phyloP scores from a whole-genome alignment of 1,139 yeast genomes.

The Yamadazyma diddensiae region DNA sequence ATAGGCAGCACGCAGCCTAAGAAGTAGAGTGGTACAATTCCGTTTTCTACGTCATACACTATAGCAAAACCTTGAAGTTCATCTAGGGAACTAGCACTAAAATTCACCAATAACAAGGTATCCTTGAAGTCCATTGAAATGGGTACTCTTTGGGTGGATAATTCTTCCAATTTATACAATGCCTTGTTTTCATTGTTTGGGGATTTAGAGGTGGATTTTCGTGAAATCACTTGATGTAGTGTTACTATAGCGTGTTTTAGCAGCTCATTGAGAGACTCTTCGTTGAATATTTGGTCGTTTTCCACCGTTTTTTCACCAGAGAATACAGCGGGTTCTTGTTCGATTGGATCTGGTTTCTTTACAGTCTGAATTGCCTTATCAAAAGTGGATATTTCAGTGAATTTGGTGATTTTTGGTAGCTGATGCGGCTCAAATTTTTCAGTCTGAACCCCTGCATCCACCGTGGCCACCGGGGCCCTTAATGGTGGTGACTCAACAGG shows the following conservation, averaged over 20 bases:
- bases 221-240: conserved; percentile 5
- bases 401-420: background rate
- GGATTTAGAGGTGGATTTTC: background rate
- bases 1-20: conserved; percentile 39
- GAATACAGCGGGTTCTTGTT: background rate
- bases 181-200: background rate
- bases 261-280: conserved; percentile 9
- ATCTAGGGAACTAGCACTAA: conserved; percentile 3
- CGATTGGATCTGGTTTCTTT: background rate
- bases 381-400: background rate
- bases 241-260: conserved; percentile 9
- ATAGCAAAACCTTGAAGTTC: conserved; percentile 12
- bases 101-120: conserved; percentile 9
- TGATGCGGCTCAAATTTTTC: background rate
- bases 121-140: too few relatives aligned
- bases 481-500: background rate
- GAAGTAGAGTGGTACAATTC: conserved; percentile 17
- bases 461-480: conserved; percentile 7
- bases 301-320: background rate
- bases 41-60: conserved; percentile 4
- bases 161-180: too few relatives aligned
- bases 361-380: background rate
- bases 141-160: too few relatives aligned
- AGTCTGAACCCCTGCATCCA: conserved; percentile 21
- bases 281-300: conserved; percentile 5